A percentile compares a stretch with the other conserved stretches of the same genome.
Evolutionary conservation across 1,284 basidiomycete genomes (phyloP).

Genomic region (Pascua guehoae): DNA sequence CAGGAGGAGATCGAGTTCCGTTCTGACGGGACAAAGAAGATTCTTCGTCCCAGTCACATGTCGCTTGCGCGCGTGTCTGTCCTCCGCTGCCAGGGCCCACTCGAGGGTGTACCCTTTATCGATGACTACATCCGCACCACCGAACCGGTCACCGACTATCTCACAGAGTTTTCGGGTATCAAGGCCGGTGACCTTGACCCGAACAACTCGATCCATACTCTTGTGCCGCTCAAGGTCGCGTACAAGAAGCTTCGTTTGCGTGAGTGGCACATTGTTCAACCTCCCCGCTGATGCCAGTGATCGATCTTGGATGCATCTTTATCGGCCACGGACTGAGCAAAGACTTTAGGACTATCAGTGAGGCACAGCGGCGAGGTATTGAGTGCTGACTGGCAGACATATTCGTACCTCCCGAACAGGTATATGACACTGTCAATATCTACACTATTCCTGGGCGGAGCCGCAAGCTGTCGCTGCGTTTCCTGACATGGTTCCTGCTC

Average conservation of each 20-base stretch:
- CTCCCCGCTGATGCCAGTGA: slow-evolving; percentile 52
- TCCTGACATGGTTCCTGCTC: slow-evolving; percentile 89
- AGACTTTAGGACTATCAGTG: slow-evolving; percentile 97
- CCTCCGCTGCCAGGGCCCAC: slow-evolving; percentile 74
- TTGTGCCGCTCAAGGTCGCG: slow-evolving; percentile 91
- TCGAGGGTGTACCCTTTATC: slow-evolving; percentile 84
- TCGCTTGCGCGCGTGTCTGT: slow-evolving; percentile 94
- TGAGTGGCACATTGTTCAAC: slow-evolving; percentile 16
- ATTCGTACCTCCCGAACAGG: slow-evolving; percentile 88
- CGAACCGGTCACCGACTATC: slow-evolving; percentile 89
- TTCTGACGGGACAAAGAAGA: slow-evolving; percentile 89
- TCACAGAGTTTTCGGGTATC: slow-evolving; percentile 96
- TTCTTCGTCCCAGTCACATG: slow-evolving; percentile 83
- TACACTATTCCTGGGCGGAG: slow-evolving; percentile 80
- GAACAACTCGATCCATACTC: slow-evolving; percentile 72
- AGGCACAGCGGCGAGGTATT: slow-evolving; percentile 42
- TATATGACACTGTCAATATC: slow-evolving; percentile 94
- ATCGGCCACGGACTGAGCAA: slow-evolving; percentile 99
- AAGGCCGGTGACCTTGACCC: slow-evolving; percentile 90
- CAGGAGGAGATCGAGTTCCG: slow-evolving; percentile 94
- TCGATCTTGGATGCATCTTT: slow-evolving; percentile 93
- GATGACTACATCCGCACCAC: slow-evolving; percentile 97
- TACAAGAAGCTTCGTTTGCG: slow-evolving; percentile 93
- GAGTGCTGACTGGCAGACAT: slow-evolving; percentile 62
- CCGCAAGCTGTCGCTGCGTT: slow-evolving; percentile 85